Base-by-base conservation (phyloP, 192 early-diverging fungal genomes). In the Powellomyces hirtus region DNA sequence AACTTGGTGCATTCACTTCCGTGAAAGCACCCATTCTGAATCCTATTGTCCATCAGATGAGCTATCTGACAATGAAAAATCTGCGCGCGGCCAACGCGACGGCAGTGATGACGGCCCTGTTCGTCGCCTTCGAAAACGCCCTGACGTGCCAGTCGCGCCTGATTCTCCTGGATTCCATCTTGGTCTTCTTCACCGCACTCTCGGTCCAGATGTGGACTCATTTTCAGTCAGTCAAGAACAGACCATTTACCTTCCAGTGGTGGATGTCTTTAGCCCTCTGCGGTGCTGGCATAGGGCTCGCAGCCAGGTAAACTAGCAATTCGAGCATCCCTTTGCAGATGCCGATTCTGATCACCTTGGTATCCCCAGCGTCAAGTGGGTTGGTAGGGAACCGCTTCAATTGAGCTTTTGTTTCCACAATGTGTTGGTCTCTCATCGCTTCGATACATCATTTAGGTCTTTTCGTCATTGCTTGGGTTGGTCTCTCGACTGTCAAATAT, bases 141-240 rank as follows among this genome's bases (percentile, higher is more conserved):
- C 46, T 76, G n/a, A 62, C 63, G 1, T 64, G 42, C 31, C 81
- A 85, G 70, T 82, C 75, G 11, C 75, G 81, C 1, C 60, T 83
- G 35, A 83, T 85, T 57, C 63, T 85, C 22, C 67, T 83, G 71
- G 84, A 86, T 66, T 80, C 84, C 11, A 67, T 75, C 26, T 50
- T 86, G 42, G 30, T 86, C 22, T 84, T 86, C 60, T 86, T 86
- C 62, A 81, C 75, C 35, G 84, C 62, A 27, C 56, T 84, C 13
- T 68, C 79, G 4, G 71, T 68, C 0, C 70, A 78, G 69, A 68
- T 74, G 62, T 86, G 78, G 78, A 74, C 77, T 3, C 75, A 78
- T 30, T 86, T 86, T 51, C 65, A 77, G 56, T 59, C 66, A 7
- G 59, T 63, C 75, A 80, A 66, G 66, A 76, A 46, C 20, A 64